Evolutionary conservation across 1,139 yeast genomes (phyloP).

Genomic region (Hyphopichia burtonii): DNA sequence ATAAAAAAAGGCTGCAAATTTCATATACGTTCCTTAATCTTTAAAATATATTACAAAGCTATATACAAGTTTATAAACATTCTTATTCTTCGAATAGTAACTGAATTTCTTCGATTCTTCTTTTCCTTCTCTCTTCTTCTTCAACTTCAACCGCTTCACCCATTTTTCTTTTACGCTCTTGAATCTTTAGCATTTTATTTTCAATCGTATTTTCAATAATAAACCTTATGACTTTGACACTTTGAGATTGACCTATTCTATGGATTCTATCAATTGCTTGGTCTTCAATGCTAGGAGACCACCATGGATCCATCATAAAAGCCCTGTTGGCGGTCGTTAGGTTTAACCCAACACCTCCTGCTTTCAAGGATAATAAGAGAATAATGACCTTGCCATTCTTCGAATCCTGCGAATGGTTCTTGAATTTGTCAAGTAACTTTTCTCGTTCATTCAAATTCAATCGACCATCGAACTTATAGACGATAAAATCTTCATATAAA

Average conservation of each 20-base stretch:
- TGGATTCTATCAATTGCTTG: conserved; percentile 96
- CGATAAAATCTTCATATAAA: conserved; percentile 31
- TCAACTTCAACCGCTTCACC: conserved; percentile 84
- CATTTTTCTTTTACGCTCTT: conserved; percentile 78
- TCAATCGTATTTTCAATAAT: conserved; percentile 86
- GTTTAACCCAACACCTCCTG: conserved; percentile 95
- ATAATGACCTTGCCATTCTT: conserved; percentile 45
- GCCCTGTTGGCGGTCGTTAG: conserved; percentile 84
- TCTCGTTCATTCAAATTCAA: conserved; percentile 67
- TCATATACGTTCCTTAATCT: too few relatives aligned
- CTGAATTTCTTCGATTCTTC: conserved; percentile 80
- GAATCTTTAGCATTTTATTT: conserved; percentile 83
- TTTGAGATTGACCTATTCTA: conserved; percentile 78
- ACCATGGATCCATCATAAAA: conserved; percentile 96
- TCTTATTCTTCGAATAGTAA: conserved; percentile 60
- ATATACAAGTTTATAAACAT: too few relatives aligned
- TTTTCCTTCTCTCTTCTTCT: conserved; percentile 70
- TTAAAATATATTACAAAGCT: too few relatives aligned
- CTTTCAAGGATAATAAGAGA: conserved; percentile 74
- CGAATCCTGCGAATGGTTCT: conserved; percentile 17
- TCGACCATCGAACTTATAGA: conserved; percentile 80
- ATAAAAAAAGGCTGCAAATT: too few relatives aligned
- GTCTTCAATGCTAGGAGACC: conserved; percentile 93
- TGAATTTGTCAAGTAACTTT: conserved; percentile 57
- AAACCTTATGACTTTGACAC: conserved; percentile 76